Evolutionary conservation across 257 asterid genomes (phyloP).

Genomic region (Solanum pennellii): DNA sequence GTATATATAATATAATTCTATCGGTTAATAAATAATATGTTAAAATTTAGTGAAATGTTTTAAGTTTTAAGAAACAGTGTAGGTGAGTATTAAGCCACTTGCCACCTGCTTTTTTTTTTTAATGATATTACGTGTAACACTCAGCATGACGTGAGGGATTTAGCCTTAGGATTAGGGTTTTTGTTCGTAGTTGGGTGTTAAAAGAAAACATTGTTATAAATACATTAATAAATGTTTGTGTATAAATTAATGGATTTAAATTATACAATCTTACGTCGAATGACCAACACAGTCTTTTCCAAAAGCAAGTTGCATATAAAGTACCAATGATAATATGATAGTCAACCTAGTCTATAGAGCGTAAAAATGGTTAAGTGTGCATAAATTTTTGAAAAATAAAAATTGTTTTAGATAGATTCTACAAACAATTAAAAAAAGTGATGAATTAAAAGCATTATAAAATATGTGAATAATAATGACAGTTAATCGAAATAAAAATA

Average conservation of each 20-base stretch:
- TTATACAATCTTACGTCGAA: not conserved
- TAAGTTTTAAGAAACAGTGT: not conserved
- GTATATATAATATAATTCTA: not conserved
- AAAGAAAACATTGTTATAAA: not conserved
- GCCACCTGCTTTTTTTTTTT: slow-evolving; percentile 15
- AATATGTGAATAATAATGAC: not conserved
- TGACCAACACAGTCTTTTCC: not conserved
- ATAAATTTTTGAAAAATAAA: not conserved
- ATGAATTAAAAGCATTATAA: not conserved
- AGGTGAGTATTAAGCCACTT: slow-evolving; percentile 12
- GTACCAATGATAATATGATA: not conserved
- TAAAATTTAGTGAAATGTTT: not conserved
- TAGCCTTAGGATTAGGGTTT: not conserved
- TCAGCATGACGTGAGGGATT: slow-evolving; percentile 4
- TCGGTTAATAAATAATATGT: not conserved
- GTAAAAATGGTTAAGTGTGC: not conserved
- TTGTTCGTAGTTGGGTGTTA: not conserved
- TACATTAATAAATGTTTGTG: not conserved
- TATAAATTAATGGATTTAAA: not conserved
- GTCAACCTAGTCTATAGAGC: not conserved
- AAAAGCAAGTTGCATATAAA: not conserved
- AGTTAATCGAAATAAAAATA: not conserved
- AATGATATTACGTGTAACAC: slow-evolving; percentile 15
- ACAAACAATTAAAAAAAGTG: not conserved
- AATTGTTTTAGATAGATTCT: not conserved